A percentile compares a stretch with the other conserved stretches of the same genome.
Conservation (phyloP, 2,329 filamentous ascomycete genomes). For the Aspergillus tamarii region DNA sequence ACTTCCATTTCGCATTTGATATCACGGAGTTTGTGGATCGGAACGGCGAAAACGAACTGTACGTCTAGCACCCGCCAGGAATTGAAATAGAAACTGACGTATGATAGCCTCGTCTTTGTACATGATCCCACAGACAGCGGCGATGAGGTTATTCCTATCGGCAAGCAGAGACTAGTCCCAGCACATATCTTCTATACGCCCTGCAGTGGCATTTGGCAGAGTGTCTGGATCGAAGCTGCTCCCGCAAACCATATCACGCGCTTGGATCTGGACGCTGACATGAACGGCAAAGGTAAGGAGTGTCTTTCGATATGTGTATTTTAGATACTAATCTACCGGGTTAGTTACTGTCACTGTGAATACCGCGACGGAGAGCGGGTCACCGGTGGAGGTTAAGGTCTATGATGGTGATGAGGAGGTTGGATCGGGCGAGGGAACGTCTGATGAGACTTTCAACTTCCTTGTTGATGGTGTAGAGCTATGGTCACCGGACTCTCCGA, state of each 20-base stretch:
- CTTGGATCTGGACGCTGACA: constrained; percentile 62
- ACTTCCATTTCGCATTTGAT: constrained; percentile 64
- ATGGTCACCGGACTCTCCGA: constrained; percentile 68
- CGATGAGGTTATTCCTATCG: constrained; percentile 63
- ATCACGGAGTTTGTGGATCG: constrained; percentile 51
- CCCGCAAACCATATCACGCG: constrained; percentile 60
- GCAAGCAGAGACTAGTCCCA: constrained; percentile 63
- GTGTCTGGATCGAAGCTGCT: constrained; percentile 70
- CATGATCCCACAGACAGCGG: constrained; percentile 67
- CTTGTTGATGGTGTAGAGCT: constrained; percentile 57
- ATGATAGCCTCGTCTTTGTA: constrained; percentile 62
- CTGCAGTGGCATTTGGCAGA: constrained; percentile 75
- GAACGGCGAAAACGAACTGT: constrained; percentile 59
- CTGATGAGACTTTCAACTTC: constrained; percentile 60
- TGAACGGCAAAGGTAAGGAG: constrained; percentile 55
- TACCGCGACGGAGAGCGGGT: constrained; percentile 44
- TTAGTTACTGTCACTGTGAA: constrained; percentile 61
- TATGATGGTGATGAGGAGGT: constrained; percentile 46
- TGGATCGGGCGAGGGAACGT: constrained; percentile 47
- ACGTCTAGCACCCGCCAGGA: constrained; percentile 22
- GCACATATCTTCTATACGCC: constrained; percentile 69
- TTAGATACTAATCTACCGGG: not conserved
- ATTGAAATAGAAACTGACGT: constrained; percentile 2
- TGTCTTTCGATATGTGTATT: not conserved
- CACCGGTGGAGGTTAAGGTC: constrained; percentile 43